Percentiles rank a stretch among this genome's conserved stretches.
Conservation (phyloP, 192 early-diverging fungal genomes). For the Coemansia sp. region DNA sequence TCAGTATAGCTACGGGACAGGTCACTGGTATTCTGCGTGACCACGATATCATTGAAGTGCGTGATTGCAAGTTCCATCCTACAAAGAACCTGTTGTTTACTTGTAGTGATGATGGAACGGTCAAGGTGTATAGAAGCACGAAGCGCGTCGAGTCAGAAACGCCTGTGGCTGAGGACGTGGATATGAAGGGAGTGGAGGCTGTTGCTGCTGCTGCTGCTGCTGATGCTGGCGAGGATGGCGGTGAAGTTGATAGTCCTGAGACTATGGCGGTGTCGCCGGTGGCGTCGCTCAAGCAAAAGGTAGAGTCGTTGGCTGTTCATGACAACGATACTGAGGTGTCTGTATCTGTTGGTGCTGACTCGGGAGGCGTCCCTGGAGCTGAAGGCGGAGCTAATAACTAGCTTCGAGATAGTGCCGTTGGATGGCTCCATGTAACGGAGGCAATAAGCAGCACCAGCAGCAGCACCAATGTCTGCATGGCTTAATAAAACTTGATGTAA, state of each 20-base stretch:
- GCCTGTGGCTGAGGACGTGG: conserved; percentile 5
- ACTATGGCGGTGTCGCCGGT: conserved; percentile 37
- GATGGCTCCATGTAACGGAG: too few species aligned
- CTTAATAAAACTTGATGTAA: too few species aligned
- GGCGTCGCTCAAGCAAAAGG: conserved; percentile 27
- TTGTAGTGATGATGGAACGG: conserved; percentile 74
- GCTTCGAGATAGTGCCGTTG: too few species aligned
- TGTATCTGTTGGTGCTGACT: too few species aligned
- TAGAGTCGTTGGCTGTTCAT: conserved; percentile 40
- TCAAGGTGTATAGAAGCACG: conserved; percentile 56
- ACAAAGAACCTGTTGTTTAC: conserved; percentile 74
- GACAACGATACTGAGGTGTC: conserved; percentile 8
- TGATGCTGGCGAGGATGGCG: background rate
- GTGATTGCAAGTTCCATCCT: conserved; percentile 89
- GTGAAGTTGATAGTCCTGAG: conserved; percentile 16
- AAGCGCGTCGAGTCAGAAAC: background rate
- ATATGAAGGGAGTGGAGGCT: background rate
- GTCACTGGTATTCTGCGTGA: conserved; percentile 77
- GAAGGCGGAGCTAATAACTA: background rate
- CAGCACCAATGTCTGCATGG: too few species aligned
- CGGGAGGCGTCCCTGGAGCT: too few species aligned
- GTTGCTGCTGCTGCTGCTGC: background rate
- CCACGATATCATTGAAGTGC: conserved; percentile 89
- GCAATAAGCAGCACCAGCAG: too few species aligned
- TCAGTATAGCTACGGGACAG: conserved; percentile 71